Percentiles rank a stretch among this genome's conserved stretches.
Conservation (phyloP, 352 stramenopile species). For the Phytopythium chamaehyphon region DNA sequence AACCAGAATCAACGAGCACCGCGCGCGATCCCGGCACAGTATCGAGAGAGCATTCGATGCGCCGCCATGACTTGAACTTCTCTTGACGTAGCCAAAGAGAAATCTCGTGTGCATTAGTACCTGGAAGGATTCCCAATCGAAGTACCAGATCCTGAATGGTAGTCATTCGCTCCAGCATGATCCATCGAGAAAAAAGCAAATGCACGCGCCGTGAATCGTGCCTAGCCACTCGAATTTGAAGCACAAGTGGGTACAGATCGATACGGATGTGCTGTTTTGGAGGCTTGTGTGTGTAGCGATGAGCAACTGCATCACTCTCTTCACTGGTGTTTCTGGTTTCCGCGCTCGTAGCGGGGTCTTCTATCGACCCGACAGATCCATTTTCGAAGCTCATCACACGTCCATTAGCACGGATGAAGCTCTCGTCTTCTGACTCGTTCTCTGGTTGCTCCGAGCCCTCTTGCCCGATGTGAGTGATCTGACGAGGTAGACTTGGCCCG, state of each 20-base stretch:
- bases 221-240: constrained; percentile 52
- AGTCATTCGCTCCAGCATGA: constrained; percentile 32
- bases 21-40: constrained; percentile 12
- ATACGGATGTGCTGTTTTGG: constrained; percentile 17
- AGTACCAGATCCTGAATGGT: constrained; percentile 56
- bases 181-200: constrained; percentile 47
- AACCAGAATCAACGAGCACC: constrained; percentile 34
- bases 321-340: constrained; percentile 8
- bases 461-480: constrained; percentile 19
- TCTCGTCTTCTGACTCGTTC: constrained; percentile 13
- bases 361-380: background rate
- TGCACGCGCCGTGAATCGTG: constrained; percentile 54
- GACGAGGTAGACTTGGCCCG: constrained; percentile 50
- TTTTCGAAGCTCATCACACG: background rate
- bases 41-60: constrained; percentile 52
- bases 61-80: constrained; percentile 52
- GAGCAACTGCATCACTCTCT: constrained; percentile 2
- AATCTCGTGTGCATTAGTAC: constrained; percentile 49
- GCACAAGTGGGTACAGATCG: constrained; percentile 49
- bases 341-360: constrained; percentile 5
- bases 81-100: constrained; percentile 59
- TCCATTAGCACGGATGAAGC: background rate
- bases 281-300: background rate
- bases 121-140: constrained; percentile 47
- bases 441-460: constrained; percentile 14